Evolutionary conservation across 305 asterid species (phyloP).

Genomic region (Solanum hybrid): DNA sequence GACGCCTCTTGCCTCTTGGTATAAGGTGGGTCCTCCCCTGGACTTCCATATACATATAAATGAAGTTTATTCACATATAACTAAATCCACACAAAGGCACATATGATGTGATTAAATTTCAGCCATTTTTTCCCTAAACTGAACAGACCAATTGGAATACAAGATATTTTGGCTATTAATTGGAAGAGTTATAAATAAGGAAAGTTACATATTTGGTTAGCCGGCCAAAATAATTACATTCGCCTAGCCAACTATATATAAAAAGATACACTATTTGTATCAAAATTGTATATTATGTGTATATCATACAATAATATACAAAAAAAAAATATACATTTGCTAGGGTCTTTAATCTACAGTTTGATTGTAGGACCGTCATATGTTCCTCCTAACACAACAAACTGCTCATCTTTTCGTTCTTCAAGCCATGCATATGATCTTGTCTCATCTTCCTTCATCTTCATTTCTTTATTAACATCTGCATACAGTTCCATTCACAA

Average conservation of each 20-base stretch:
- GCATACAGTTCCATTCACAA: neutral
- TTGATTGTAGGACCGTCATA: slow-evolving; percentile 64
- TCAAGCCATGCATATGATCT: slow-evolving; percentile 60
- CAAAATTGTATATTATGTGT: neutral
- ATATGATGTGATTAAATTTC: neutral
- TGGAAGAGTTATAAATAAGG: neutral
- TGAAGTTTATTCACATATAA: neutral
- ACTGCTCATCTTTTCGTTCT: slow-evolving; percentile 53
- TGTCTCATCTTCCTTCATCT: slow-evolving; percentile 20
- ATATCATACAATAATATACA: neutral
- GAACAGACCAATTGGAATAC: neutral
- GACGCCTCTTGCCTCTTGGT: neutral
- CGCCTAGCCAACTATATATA: neutral
- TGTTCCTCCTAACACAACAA: slow-evolving; percentile 30
- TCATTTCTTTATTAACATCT: neutral
- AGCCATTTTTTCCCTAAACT: neutral
- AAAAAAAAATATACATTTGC: neutral
- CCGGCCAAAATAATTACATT: neutral
- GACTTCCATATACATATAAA: neutral
- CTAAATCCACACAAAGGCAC: neutral
- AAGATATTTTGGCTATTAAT: neutral
- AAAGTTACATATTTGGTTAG: neutral
- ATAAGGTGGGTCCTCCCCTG: neutral
- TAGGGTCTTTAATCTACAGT: neutral
- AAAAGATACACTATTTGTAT: neutral